Base-by-base conservation (phyloP, 768 basidiomycete genomes). In the Sarcodon sp. region DNA sequence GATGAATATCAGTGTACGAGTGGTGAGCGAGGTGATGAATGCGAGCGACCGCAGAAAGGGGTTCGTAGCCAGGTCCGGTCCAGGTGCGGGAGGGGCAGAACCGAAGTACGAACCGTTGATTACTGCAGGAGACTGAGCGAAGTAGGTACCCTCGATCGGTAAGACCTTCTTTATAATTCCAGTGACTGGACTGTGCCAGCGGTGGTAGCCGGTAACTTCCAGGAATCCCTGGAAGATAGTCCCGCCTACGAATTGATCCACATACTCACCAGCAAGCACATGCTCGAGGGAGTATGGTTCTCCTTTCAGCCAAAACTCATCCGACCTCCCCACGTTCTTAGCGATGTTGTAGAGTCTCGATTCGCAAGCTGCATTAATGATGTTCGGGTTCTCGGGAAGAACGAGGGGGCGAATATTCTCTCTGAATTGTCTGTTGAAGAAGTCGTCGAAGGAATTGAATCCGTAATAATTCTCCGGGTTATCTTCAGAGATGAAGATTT, bases 251-350 rank as follows among this genome's bases (percentile, higher is more conserved):
- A 79, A 75, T 15, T 66, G 57, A 1, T 65, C 49, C 0, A 69
- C 60, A 47, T 61, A 56, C 0, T 64, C 54, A 50, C 77, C 69
- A 43, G 67, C 27, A 27, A 82, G 70, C 63, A 80, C 76, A 54
- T 80, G 69, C 7, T 57, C 33, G 38, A 81, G 72, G 3, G 79
- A 80, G 59, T 82, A 83, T 0, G 72, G 70, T 54, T 79, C 65
- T 0, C 69, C 75, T 56, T 83, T 82, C 59, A 80, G 54, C 78
- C 77, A 82, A 60, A 82, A 80, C 33, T 57, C 54, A 47, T 77
- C 75, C 5, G 57, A 57, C 2, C 55, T 57, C 46, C 72, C 55
- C 33, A 76, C 69, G 47, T 71, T 51, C 33, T 39, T 31, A 2
- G 59, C 60, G 38, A 75, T 64, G 35, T 66, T 62, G 57, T 73